phyloP scores from a whole-genome alignment of 345 rosid genomes.

The Iberis pinnata region DNA sequence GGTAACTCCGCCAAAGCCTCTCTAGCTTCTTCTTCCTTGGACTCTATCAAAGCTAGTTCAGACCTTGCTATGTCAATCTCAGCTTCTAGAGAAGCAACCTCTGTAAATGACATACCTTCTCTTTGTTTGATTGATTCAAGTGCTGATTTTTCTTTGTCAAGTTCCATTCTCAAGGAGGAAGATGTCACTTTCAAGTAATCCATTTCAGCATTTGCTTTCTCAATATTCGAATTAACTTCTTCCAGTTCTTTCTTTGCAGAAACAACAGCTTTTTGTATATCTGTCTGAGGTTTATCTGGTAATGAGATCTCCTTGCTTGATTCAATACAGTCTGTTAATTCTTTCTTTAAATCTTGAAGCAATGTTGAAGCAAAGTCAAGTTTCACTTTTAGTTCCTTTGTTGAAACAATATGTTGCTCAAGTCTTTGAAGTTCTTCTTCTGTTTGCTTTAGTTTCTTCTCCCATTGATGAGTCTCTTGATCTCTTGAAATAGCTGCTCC shows the following conservation, averaged over 20 bases:
- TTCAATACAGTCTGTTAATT: conserved; percentile 68
- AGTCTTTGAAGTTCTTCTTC: conserved; percentile 77
- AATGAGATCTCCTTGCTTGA: too few relatives aligned
- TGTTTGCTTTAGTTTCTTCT: conserved; percentile 73
- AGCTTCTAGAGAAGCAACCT: conserved; percentile 71
- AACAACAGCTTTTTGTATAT: conserved; percentile 51
- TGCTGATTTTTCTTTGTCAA: conserved; percentile 54
- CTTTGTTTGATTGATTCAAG: conserved; percentile 57
- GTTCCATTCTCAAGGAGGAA: conserved; percentile 51
- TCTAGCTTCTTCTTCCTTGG: conserved; percentile 57
- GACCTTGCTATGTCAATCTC: conserved; percentile 61
- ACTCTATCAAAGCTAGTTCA: conserved; percentile 48
- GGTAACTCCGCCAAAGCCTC: conserved; percentile 62
- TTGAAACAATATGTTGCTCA: conserved; percentile 54
- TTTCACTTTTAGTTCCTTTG: conserved; percentile 67
- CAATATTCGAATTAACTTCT: conserved; percentile 69
- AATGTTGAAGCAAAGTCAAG: conserved; percentile 58
- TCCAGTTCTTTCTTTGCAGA: conserved; percentile 78
- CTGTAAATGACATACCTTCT: conserved; percentile 74
- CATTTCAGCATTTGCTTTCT: conserved; percentile 69
- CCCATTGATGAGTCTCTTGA: conserved; percentile 76
- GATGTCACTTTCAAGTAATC: conserved; percentile 61
- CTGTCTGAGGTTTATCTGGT: conserved; percentile 38
- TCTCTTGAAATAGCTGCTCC: conserved; percentile 80
- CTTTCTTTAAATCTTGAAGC: conserved; percentile 71